These are phyloP conservation scores for Penicillium brevicompactum DNA, from an alignment of 2,329 filamentous ascomycete species.

Conservation along the genomic window DNA sequence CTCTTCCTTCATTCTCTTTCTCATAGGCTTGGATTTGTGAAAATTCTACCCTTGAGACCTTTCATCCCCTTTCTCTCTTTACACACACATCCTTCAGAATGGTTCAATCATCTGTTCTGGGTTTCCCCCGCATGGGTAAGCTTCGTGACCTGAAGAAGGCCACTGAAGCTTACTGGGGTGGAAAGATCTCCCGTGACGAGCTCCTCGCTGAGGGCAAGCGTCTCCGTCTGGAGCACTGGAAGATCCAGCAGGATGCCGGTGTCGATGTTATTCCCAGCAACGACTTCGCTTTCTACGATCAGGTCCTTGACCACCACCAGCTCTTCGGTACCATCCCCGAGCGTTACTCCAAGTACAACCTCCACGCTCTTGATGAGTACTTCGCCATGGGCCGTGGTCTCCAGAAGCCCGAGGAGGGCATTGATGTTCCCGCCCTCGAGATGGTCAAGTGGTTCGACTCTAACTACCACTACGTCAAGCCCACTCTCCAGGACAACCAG, in stretches of 20 bases:
- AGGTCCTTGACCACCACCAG: conserved; percentile 26
- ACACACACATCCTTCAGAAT: conserved; percentile 48
- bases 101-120: conserved; percentile 77
- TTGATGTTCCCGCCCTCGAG: conserved; percentile 92
- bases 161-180: conserved; percentile 96
- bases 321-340: conserved; percentile 75
- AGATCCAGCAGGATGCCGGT: conserved; percentile 98
- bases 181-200: conserved; percentile 88
- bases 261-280: conserved; percentile 99
- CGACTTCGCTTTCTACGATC: conserved; percentile 89
- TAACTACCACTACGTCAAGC: conserved; percentile 99
- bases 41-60: conserved; percentile 20
- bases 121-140: conserved; percentile 98
- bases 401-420: conserved; percentile 64
- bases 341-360: conserved; percentile 87
- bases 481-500: conserved; percentile 95
- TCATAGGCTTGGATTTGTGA: conserved; percentile 29
- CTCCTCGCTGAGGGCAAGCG: conserved; percentile 95
- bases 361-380: conserved; percentile 91
- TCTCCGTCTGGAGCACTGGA: conserved; percentile 95
- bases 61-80: conserved; percentile 11
- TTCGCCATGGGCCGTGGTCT: conserved; percentile 99
- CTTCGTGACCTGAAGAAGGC: conserved; percentile 99
- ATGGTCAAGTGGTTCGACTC: conserved; percentile 99
- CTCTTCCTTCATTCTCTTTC: conserved; percentile 15